Base-by-base conservation (phyloP, 352 stramenopile genomes). In the Thalassiosira mediterranea region DNA sequence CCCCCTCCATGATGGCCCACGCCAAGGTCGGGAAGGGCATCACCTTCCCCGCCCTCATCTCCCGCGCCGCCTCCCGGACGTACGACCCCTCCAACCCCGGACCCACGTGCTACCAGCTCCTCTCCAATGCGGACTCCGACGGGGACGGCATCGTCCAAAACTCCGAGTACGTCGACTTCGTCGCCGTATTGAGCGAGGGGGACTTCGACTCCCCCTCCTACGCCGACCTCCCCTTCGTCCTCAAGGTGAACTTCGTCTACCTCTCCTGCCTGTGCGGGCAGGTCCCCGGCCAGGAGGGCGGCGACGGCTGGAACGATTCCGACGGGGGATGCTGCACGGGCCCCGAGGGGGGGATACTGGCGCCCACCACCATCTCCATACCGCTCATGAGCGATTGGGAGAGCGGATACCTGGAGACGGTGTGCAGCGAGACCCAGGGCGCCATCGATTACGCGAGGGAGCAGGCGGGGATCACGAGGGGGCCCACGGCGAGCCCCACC, bases 191-290 rank as follows among this genome's bases (percentile, higher is more conserved):
- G 15, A 76, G 67, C 52, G 69, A 79, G 42, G 31, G 59, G 25
- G 59, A 71, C 11, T 82, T 76, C 44, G 56, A 69, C 1, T 21
- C 48, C 58, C 15, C 60, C n/a, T 47, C 13, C 31, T 90, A 82
- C 47, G 28, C 61, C 5, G 75, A 88, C 8, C 51, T 91, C 37
- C 77, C 83, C 21, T 77, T 89, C 52, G 62, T 71, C 44, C 31
- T 84, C 63, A 68, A 82, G 66, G 64, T 76, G 29, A 88, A 85
- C 57, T 92, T 91, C 71, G 59, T 82, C 0, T 83, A 84, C 48
- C 59, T 91, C 31, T 72, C 66, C 42, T 92, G 87, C 64, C 60
- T 89, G 7, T 92, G 87, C 73, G 1, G 40, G 26, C n/a, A 38
- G 17, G 11, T 48, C 60, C 77, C 10, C 59, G 62, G 28, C 10